Conservation (phyloP, 331 rosid genomes). For the Erythrophleum ivorense region DNA sequence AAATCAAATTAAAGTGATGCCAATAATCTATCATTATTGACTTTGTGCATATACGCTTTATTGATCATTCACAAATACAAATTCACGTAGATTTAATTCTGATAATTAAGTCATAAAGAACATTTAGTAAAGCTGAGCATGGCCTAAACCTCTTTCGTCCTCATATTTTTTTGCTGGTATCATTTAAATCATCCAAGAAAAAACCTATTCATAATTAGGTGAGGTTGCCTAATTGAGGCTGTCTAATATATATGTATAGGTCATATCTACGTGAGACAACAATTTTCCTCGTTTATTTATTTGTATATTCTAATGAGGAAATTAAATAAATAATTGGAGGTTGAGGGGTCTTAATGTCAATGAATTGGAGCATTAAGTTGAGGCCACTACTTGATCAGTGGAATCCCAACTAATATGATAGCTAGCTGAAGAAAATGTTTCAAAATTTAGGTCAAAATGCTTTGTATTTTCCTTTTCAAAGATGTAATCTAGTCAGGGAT, state of each 20-base stretch:
- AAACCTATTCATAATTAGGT: background rate
- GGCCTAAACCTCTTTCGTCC: constrained; percentile 35
- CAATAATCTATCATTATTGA: constrained; percentile 39
- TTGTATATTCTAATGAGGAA: constrained; percentile 29
- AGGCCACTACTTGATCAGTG: constrained; percentile 48
- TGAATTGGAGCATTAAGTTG: constrained; percentile 40
- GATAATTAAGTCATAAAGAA: constrained; percentile 9
- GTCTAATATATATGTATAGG: constrained; percentile 19
- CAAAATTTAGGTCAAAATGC: constrained; percentile 48
- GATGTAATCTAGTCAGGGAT: constrained; percentile 48
- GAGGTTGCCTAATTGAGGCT: constrained; percentile 50
- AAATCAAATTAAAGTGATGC: background rate
- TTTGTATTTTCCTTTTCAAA: constrained; percentile 53
- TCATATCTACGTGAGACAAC: constrained; percentile 43
- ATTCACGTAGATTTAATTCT: constrained; percentile 46
- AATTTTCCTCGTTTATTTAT: constrained; percentile 34
- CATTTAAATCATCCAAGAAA: constrained; percentile 34
- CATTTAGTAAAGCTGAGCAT: constrained; percentile 2
- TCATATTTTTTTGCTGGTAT: constrained; percentile 38
- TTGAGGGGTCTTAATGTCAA: constrained; percentile 42
- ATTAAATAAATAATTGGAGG: constrained; percentile 31
- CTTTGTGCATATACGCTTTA: constrained; percentile 32
- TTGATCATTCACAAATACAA: constrained; percentile 36
- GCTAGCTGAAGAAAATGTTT: constrained; percentile 45
- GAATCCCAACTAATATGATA: constrained; percentile 61